Evolutionary conservation across 352 stramenopile genomes (phyloP), one percentile per base, ranked within the genome.

Genomic region (Sclerospora graminicola): DNA sequence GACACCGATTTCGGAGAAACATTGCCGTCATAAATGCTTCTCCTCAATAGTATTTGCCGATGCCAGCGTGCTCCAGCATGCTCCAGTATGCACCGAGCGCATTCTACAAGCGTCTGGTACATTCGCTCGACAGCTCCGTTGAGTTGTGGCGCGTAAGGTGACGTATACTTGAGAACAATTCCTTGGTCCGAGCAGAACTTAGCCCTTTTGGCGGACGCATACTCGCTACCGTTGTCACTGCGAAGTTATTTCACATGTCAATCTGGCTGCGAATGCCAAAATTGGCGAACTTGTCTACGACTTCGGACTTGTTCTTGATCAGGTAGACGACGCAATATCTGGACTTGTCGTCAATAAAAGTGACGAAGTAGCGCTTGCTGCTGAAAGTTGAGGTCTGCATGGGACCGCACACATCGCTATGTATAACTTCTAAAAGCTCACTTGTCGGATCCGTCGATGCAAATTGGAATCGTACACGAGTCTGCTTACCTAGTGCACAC

Each of bases 231-330:
- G 10, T 30, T 30, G 10, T 30, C 26, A 10, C 26, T 30, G 6
- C 10, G 26, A 10, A 30, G 26, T 10, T 10, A 10, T 10, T 30
- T 30, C 6, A 30, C 26, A 30, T 10, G 26, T 6, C 26, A 10
- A 10, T 30, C 26, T 30, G 26, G 6, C 26, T 30, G 26, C 26
- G 10, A 23, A 45, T 16, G 0, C 24, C 45, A 27, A 60, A 55
- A 23, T 60, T 55, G 40, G 14, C 33, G 2, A 27, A 2, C n/a
- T n/a, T n/a, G n/a, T n/a, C n/a, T n/a, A n/a, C n/a, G n/a, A n/a
- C n/a, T n/a, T n/a, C n/a, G n/a, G 40, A 55, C 16, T 47, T 54
- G 32, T 48, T 47, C 19, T 27, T 28, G 10, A 52, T 4, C 5
- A 52, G 32, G 3, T 39, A 54, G 8, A 48, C 44, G 7, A 45